Percentiles rank a stretch among this genome's conserved stretches.
phyloP scores from a whole-genome alignment of 495 filamentous ascomycete genomes.

The Aspergillus incahuasiensis region DNA sequence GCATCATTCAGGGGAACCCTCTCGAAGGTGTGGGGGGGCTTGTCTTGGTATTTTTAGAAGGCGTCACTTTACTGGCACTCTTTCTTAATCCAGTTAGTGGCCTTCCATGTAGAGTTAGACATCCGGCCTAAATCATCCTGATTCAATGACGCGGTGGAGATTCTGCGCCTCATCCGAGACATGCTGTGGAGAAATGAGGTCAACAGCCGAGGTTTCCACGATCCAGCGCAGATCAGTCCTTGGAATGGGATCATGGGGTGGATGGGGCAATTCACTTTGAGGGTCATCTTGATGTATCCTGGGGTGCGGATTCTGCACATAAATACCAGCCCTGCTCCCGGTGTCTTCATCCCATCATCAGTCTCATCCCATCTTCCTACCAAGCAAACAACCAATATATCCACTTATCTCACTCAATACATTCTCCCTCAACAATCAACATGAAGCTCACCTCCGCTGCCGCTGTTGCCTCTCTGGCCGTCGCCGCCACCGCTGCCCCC shows the following conservation, averaged over 20 bases:
- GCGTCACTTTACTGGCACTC: background rate
- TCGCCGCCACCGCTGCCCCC: slow-evolving; percentile 19
- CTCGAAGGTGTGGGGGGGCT: background rate
- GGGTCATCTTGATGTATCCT: background rate
- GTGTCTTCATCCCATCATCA: background rate
- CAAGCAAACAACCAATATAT: background rate
- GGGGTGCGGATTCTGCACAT: background rate
- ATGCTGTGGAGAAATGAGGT: background rate
- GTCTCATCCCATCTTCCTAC: too few species aligned
- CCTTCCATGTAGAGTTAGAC: background rate
- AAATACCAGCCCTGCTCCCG: background rate
- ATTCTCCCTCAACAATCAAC: background rate
- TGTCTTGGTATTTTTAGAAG: background rate
- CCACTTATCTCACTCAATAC: background rate
- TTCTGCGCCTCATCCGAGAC: background rate
- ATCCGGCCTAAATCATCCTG: background rate
- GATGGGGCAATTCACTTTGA: background rate
- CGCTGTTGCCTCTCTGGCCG: slow-evolving; percentile 22
- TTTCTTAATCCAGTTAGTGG: background rate
- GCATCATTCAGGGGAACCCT: background rate
- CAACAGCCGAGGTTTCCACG: background rate
- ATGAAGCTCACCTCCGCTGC: slow-evolving; percentile 30
- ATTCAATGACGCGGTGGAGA: background rate
- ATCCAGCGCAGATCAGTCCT: background rate
- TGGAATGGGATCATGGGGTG: background rate